Base-by-base conservation (phyloP, 1,284 basidiomycete species). In the Pterula multifida region DNA sequence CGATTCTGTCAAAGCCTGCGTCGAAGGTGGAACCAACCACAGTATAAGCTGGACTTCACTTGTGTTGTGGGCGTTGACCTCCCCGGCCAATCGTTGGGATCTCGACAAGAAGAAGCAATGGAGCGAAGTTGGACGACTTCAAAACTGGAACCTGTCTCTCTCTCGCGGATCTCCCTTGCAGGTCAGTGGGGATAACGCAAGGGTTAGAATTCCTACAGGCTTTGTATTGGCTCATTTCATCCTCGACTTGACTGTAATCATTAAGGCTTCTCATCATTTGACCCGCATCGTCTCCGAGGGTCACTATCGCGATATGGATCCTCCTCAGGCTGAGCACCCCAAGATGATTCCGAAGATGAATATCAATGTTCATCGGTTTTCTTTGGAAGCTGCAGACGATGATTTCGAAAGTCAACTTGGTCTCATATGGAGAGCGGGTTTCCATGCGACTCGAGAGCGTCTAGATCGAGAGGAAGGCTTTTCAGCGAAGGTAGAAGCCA, bases 311-410 rank as follows among this genome's bases (percentile, higher is more conserved):
- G 65, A 70, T 32, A 71, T 77, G 47, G 69, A 73, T 11, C 61
- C 62, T 3, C 90, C 91, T 0, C 69, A 69, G 32, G 69, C 79
- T 0, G 90, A 93, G 62, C 71, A 66, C 1, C 78, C 90, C 0
- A 94, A 91, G 64, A 56, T 61, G 0, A 65, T 91, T 1, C 92
- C 92, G 0, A 69, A 72, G 45, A 60, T 96, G 39, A 67, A 68
- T 2, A 62, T 97, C 49, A 71, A 67, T 26, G 67, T 94, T 36
- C 70, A 77, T 22, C 70, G 69, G 46, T 55, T 90, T 42, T 77
- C 76, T 58, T 63, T 92, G 3, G 93, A 98, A 64, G 85, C 83
- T n/a, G 78, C 82, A 22, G 95, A 98, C 62, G 89, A 95, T 60
- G 78, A 84, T 0, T 79, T 97, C 51, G 95, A 98, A 65, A 79